Conservation (phyloP, 305 asterid genomes). For the Solanum hybrid region DNA sequence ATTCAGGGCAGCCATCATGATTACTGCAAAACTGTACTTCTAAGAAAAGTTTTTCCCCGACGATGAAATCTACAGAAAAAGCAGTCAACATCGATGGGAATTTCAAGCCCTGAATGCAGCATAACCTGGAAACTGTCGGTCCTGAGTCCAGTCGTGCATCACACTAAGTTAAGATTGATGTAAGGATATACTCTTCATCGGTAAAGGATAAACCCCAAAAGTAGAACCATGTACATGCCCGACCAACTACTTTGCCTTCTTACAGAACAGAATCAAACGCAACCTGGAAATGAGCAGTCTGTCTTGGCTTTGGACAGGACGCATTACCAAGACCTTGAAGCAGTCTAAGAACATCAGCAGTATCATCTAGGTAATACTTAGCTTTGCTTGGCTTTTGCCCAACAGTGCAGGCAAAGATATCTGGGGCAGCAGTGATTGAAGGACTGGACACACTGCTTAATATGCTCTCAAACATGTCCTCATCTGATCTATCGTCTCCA, state of each 20-base stretch:
- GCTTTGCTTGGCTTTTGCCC: slow-evolving; percentile 93
- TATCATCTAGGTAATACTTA: slow-evolving; percentile 67
- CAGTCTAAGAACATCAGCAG: slow-evolving; percentile 56
- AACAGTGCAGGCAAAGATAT: slow-evolving; percentile 73
- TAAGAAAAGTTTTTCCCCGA: not conserved
- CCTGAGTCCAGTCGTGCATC: not conserved
- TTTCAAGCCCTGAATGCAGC: slow-evolving; percentile 2
- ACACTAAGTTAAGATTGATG: not conserved
- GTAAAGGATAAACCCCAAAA: not conserved
- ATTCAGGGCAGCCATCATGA: slow-evolving; percentile 25
- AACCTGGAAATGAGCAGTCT: slow-evolving; percentile 37
- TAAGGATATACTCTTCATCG: not conserved
- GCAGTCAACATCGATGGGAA: not conserved
- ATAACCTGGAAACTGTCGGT: not conserved
- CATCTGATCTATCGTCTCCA: slow-evolving; percentile 83
- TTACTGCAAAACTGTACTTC: slow-evolving; percentile 19
- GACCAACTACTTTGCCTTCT: not conserved
- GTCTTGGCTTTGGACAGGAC: slow-evolving; percentile 48
- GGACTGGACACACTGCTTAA: slow-evolving; percentile 29
- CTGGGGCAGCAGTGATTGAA: slow-evolving; percentile 34
- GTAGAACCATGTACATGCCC: slow-evolving; percentile 19
- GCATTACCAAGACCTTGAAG: slow-evolving; percentile 52
- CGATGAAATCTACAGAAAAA: slow-evolving; percentile 6
- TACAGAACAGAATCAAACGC: slow-evolving; percentile 40
- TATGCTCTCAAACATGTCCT: slow-evolving; percentile 90